Evolutionary conservation across 805 yeast genomes (phyloP).

Genomic region (Sugiyamaella americana): DNA sequence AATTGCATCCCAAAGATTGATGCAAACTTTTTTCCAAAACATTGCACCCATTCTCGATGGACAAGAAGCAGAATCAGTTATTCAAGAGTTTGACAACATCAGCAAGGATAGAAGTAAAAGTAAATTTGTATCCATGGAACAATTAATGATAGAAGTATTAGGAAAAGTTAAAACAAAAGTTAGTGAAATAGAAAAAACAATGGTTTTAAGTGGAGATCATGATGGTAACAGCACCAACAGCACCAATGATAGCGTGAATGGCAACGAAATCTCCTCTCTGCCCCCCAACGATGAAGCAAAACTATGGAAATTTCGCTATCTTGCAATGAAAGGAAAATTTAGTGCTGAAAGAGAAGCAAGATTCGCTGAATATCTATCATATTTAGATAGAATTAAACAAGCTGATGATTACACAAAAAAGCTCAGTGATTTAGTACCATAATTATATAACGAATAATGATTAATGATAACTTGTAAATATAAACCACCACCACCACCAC

Average conservation of each 20-base stretch:
- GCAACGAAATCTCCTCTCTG: no score
- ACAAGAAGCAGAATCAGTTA: not conserved
- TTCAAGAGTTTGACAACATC: conserved; percentile 1
- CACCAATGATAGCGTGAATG: not conserved
- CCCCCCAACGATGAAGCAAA: conserved; percentile 4
- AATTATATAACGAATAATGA: no score
- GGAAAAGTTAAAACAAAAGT: not conserved
- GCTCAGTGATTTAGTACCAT: conserved; percentile 4
- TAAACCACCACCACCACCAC: no score
- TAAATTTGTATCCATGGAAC: conserved; percentile 3
- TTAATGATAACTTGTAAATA: no score
- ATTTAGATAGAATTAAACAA: conserved; percentile 8
- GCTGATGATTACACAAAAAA: conserved; percentile 8
- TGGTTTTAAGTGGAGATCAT: conserved; percentile 1
- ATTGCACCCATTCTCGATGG: conserved; percentile 5
- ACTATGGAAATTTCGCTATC: conserved; percentile 9
- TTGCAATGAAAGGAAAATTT: conserved; percentile 11
- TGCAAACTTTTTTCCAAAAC: conserved; percentile 7
- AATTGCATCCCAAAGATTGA: conserved; percentile 1
- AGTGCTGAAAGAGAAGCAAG: conserved; percentile 11
- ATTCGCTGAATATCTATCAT: conserved; percentile 9
- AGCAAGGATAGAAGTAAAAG: not conserved
- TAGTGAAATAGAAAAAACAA: not conserved
- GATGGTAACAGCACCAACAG: not conserved
- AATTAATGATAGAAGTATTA: conserved; percentile 3